phyloP scores from a whole-genome alignment of 805 yeast genomes.

The Myxozyma kluyveri region DNA sequence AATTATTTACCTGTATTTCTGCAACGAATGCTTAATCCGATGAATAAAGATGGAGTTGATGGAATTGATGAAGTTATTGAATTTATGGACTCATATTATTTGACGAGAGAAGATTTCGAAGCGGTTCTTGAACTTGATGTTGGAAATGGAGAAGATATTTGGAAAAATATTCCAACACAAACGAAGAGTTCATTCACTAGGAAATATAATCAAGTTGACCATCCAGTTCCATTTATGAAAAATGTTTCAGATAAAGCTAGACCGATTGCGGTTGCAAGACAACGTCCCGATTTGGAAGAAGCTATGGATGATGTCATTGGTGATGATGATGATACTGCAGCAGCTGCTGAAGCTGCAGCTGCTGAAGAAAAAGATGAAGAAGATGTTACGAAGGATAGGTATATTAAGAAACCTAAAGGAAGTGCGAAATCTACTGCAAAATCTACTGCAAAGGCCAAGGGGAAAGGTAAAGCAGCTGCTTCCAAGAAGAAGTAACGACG shows the following conservation, averaged over 20 bases:
- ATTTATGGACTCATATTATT: slow-evolving; percentile 78
- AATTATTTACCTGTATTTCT: slow-evolving; percentile 62
- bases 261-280: slow-evolving; percentile 37
- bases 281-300: slow-evolving; percentile 64
- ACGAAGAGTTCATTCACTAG: slow-evolving; percentile 84
- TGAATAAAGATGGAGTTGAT: slow-evolving; percentile 53
- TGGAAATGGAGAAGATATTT: slow-evolving; percentile 41
- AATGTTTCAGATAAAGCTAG: slow-evolving; percentile 41
- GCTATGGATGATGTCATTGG: slow-evolving; percentile 49
- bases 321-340: slow-evolving; percentile 42
- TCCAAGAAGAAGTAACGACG: not conserved
- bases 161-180: slow-evolving; percentile 70
- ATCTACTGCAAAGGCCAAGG: slow-evolving; percentile 23
- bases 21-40: slow-evolving; percentile 56
- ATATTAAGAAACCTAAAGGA: slow-evolving; percentile 53
- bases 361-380: slow-evolving; percentile 42
- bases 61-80: slow-evolving; percentile 66
- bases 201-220: slow-evolving; percentile 68
- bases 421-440: slow-evolving; percentile 34
- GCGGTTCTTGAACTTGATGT: slow-evolving; percentile 77
- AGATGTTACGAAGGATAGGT: slow-evolving; percentile 55
- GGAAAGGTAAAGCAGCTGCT: slow-evolving; percentile 7
- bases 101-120: slow-evolving; percentile 93
- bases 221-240: slow-evolving; percentile 81
- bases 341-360: slow-evolving; percentile 42